Evolutionary conservation across 1,284 basidiomycete species (phyloP), one percentile per base, ranked within the genome.

Genomic region (Papiliotrema terrestris): DNA sequence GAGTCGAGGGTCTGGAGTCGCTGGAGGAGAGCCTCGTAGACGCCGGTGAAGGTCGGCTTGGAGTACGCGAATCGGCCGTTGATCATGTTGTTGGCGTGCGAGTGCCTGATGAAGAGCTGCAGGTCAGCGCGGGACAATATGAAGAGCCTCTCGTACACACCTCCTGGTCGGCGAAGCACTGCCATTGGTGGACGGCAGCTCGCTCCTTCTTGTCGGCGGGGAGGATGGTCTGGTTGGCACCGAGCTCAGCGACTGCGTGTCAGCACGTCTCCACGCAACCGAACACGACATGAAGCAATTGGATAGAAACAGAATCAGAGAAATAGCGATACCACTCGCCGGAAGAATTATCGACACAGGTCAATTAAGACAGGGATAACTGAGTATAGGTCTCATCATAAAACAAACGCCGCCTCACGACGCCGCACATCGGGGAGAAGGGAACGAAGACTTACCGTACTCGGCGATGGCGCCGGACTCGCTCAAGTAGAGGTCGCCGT

Each of bases 391-490:
- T 59, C 74, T 80, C 79, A 77, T 80, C 75, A 68, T 73, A 48
- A 56, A 60, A 55, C 49, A 14, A 41, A 38, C 4, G 45, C 19
- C 25, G 15, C 22, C 29, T 11, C 11, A 32, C 22, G 11, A 26
- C 23, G 20, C 35, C 9, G 25, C 50, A 26, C 41, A 47, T 46
- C 20, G 45, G 14, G 11, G 29, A 51, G 8, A 43, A 20, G 15
- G 38, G 19, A 36, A 36, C 8, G n/a, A n/a, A n/a, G 20, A 87
- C 93, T 85, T 79, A 97, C 94, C 69, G 80, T 96, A 94, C 62
- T 85, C 86, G 51, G 89, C 86, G 74, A 98, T 92, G 56, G 91
- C 86, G 58, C 80, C 76, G 54, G 83, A 81, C 82, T 96, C 94
- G 67, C 84, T 83, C 60, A 98, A 79, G 66, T 80, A 81, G 81